Conservation (phyloP, 2,329 filamentous ascomycete genomes). For the Trichoderma sp. region DNA sequence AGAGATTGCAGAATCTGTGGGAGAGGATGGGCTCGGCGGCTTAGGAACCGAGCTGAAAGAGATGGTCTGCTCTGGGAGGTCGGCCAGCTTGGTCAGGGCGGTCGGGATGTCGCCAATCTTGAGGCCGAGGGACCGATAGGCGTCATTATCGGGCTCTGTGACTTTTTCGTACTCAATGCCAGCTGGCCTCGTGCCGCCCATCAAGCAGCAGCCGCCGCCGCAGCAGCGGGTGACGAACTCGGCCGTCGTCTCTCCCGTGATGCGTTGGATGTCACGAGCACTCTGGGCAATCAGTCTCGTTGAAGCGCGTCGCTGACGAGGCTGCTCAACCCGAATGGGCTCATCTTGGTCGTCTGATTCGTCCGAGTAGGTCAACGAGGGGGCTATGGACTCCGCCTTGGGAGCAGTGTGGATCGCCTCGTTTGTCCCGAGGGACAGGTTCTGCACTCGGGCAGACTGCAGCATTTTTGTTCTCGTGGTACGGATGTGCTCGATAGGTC, state of each 20-base stretch:
- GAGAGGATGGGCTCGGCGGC: slow-evolving; percentile 40
- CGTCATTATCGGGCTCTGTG: slow-evolving; percentile 74
- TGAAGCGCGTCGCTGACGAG: slow-evolving; percentile 64
- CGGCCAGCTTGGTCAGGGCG: slow-evolving; percentile 68
- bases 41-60: slow-evolving; percentile 63
- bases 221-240: slow-evolving; percentile 65
- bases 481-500: not conserved
- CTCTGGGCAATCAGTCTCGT: slow-evolving; percentile 68
- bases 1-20: slow-evolving; percentile 53
- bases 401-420: slow-evolving; percentile 50
- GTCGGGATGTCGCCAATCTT: slow-evolving; percentile 75
- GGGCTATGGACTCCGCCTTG: slow-evolving; percentile 53
- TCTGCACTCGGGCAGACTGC: slow-evolving; percentile 21
- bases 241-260: slow-evolving; percentile 64
- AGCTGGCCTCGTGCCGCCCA: slow-evolving; percentile 46
- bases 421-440: slow-evolving; percentile 33
- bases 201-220: slow-evolving; percentile 65
- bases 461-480: slow-evolving; percentile 9
- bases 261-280: slow-evolving; percentile 62
- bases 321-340: slow-evolving; percentile 45
- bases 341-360: slow-evolving; percentile 62
- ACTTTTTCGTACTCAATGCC: slow-evolving; percentile 56
- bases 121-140: slow-evolving; percentile 77
- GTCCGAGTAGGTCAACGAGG: slow-evolving; percentile 64
- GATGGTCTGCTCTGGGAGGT: slow-evolving; percentile 74